A percentile compares a stretch with the other conserved stretches of the same genome.
These are phyloP conservation scores for Mesembryanthemum crystallinum DNA, from an alignment of 148 eudicot genomes.

Conservation along the genomic window DNA sequence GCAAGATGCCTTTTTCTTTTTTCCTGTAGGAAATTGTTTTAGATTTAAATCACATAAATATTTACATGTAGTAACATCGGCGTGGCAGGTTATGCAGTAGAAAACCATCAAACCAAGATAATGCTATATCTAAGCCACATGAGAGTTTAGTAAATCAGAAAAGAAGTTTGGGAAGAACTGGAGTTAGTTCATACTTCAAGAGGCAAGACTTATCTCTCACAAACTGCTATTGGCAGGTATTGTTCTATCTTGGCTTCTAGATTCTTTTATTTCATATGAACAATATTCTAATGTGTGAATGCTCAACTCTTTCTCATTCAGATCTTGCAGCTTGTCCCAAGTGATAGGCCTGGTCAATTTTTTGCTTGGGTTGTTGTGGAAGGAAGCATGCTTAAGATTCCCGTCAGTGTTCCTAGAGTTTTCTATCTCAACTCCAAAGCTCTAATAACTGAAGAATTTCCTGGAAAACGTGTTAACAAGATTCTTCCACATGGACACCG, in stretches of 20 bases:
- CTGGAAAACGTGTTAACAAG: slow-evolving; percentile 89
- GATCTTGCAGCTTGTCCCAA: slow-evolving; percentile 83
- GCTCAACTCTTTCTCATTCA: slow-evolving; percentile 25
- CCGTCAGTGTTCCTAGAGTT: slow-evolving; percentile 69
- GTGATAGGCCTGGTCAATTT: slow-evolving; percentile 62
- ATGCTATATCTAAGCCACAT: slow-evolving; percentile 34
- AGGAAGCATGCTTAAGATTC: slow-evolving; percentile 76
- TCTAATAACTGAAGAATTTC: slow-evolving; percentile 86
- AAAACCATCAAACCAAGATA: slow-evolving; percentile 36
- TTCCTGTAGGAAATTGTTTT: not conserved
- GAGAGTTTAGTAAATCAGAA: slow-evolving; percentile 37
- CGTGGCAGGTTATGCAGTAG: slow-evolving; percentile 52
- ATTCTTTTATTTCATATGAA: slow-evolving; percentile 1
- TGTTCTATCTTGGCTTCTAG: not conserved
- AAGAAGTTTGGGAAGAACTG: slow-evolving; percentile 46
- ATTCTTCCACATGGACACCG: slow-evolving; percentile 89
- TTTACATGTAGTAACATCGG: not conserved
- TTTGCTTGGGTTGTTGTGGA: slow-evolving; percentile 85
- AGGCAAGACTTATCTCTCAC: slow-evolving; percentile 73
- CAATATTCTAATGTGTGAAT: slow-evolving; percentile 19
- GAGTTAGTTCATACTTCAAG: slow-evolving; percentile 78
- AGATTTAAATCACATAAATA: not conserved
- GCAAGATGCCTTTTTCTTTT: not conserved
- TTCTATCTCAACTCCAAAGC: slow-evolving; percentile 94
- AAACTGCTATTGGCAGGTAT: slow-evolving; percentile 87